Evolutionary conservation across 1,284 basidiomycete genomes (phyloP).

Genomic region (Phellinidium pouzarii): DNA sequence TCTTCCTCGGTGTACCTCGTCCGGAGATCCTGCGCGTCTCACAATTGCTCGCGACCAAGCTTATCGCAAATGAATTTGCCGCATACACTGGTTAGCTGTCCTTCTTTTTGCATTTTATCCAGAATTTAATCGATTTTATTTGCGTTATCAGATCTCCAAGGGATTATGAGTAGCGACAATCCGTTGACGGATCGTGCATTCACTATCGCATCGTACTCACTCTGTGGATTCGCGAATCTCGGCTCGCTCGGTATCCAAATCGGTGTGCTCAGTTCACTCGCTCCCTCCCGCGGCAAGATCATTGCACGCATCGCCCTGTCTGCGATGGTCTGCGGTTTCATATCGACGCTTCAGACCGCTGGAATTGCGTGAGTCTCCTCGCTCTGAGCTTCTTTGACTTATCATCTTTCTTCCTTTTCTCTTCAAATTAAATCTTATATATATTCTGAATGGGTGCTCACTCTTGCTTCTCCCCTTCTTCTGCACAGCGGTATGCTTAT

Average conservation of each 20-base stretch:
- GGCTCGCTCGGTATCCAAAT: slow-evolving; percentile 86
- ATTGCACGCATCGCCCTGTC: slow-evolving; percentile 35
- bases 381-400: background rate
- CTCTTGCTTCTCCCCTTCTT: slow-evolving; percentile 1
- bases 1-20: slow-evolving; percentile 77
- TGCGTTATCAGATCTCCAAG: slow-evolving; percentile 38
- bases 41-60: slow-evolving; percentile 80
- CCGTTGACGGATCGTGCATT: slow-evolving; percentile 67
- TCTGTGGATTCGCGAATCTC: slow-evolving; percentile 89
- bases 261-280: slow-evolving; percentile 65
- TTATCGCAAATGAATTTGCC: slow-evolving; percentile 85
- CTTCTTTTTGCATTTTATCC: background rate
- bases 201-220: slow-evolving; percentile 75
- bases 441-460: slow-evolving; percentile 4
- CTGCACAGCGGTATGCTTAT: slow-evolving; percentile 14
- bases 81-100: slow-evolving; percentile 51
- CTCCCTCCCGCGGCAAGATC: slow-evolving; percentile 32
- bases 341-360: slow-evolving; percentile 19
- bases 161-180: slow-evolving; percentile 40
- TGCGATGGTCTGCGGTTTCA: slow-evolving; percentile 30
- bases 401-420: background rate
- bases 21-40: slow-evolving; percentile 67
- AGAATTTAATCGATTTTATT: background rate
- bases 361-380: slow-evolving; percentile 17
- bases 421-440: background rate